Base-by-base conservation (phyloP, 73 alveolate genomes). In the Paramecium caudatum region DNA sequence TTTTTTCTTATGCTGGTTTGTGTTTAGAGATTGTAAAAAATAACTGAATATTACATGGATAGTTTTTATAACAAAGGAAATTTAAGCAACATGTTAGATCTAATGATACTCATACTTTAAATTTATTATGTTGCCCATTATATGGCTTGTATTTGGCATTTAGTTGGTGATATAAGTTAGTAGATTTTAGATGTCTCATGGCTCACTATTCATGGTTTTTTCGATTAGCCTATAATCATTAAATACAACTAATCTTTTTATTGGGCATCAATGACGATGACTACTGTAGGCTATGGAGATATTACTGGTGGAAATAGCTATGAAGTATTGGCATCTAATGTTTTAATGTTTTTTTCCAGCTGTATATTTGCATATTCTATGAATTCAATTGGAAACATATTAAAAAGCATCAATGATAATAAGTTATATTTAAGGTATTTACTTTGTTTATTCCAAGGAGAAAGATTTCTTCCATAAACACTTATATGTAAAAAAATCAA, bases 101-200 rank as follows among this genome's bases (percentile, higher is more conserved):
- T 55, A 21, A 27, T 55, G 10, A 55, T 55, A 2, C 43, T 55
- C 13, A 55, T 55, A 6, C 36, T 55, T 1, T 55, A 55, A 15
- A 55, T 55, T 55, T 55, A 55, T 8, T 55, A 9, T 55, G 80
- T 74, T 41, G 88, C 88, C 32, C 88, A 74, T 45, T 36, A 27
- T 41, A 74, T 74, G 88, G 88, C 88, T 7, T 74, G 88, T 41
- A 74, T 74, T n/a, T 74, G 88, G 88, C 68, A 74, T 45, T 45
- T n/a, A 4, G 88, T 74, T 9, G 88, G 88, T 10, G 39, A 74
- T 3, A 1, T 74, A 10, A 47, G 69, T 3, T 34, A 0, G 17
- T 41, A 55, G 5, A 13, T 7, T 3, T 25, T 41, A 21, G 15
- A 41, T 13, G 9, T 34, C 16, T 34, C 69, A 4, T 74, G 88